phyloP scores from a whole-genome alignment of 148 eudicot species.

The Dianthus caryophyllus region DNA sequence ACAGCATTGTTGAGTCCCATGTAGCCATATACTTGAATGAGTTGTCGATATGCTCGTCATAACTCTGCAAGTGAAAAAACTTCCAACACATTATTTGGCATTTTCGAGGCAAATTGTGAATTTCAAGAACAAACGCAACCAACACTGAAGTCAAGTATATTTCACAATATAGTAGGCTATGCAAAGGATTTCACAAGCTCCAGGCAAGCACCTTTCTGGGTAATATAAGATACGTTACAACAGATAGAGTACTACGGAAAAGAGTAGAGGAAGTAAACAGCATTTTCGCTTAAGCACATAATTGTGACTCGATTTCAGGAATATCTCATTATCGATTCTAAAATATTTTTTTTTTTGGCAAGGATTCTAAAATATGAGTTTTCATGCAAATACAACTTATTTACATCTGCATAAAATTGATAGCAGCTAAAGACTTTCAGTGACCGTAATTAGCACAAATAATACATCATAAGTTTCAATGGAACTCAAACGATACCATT shows the following conservation, averaged over 20 bases:
- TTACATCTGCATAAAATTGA: not conserved
- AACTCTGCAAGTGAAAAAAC: conserved; percentile 23
- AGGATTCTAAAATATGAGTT: not conserved
- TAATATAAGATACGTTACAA: not conserved
- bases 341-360: too few species aligned
- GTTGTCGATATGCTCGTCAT: conserved; percentile 31
- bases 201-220: not conserved
- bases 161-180: not conserved
- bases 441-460: not conserved
- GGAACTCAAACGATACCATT: not conserved
- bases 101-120: not conserved
- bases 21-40: conserved; percentile 28
- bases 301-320: not conserved
- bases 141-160: not conserved
- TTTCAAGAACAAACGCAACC: not conserved
- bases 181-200: not conserved
- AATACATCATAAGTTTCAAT: not conserved
- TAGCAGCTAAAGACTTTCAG: not conserved
- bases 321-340: not conserved
- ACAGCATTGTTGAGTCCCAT: conserved; percentile 22
- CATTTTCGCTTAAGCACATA: not conserved
- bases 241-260: not conserved
- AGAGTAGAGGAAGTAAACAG: not conserved
- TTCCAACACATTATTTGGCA: not conserved
- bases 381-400: not conserved